Evolutionary conservation across 805 yeast genomes (phyloP), one percentile per base, ranked within the genome.

Genomic region (Metschnikowia orientalis): DNA sequence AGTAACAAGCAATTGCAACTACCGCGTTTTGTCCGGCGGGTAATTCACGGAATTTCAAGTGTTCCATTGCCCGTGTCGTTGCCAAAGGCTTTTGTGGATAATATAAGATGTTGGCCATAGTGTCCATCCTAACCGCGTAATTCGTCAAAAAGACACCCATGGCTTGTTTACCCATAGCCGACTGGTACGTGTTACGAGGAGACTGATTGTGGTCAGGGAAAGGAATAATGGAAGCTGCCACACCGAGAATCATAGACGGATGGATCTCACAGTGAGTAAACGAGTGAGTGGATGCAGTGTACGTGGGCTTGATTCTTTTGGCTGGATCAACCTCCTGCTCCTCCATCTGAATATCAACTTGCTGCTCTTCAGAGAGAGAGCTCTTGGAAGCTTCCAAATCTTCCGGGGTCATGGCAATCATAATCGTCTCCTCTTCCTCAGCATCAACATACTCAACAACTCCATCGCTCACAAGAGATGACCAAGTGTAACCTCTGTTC

Each of bases 161-260:
- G 37, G 98, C 98, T 68, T 92, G 98, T 64, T 92, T 92, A 78
- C 98, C 98, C 98, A 92, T 92, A 44, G 98, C 98, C 58, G 96
- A 89, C 69, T 92, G 98, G 63, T 92, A 92, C 3, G 98, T 92
- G 58, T 92, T 92, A 79, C 98, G 90, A 40, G 98, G 98, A 40
- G 97, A 89, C 71, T 92, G 98, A 63, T 92, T 92, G 63, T 92
- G 99, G 67, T 92, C 98, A 9, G 99, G 99, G 84, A 92, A 92
- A 12, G 99, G 99, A 73, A 92, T 92, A 57, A 92, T 88, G 18
- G 95, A 86, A 4, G 99, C 99, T 28, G 97, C 95, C 45, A 92
- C 96, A 62, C 98, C 98, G 41, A 92, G 72, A 61, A 92, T 90
- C 98, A 92, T 92, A 18, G 95, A 83, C 12, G 98, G 98, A 65